These are phyloP conservation scores for Clavulina sp. DNA, from an alignment of 768 basidiomycete species.

Conservation along the genomic window DNA sequence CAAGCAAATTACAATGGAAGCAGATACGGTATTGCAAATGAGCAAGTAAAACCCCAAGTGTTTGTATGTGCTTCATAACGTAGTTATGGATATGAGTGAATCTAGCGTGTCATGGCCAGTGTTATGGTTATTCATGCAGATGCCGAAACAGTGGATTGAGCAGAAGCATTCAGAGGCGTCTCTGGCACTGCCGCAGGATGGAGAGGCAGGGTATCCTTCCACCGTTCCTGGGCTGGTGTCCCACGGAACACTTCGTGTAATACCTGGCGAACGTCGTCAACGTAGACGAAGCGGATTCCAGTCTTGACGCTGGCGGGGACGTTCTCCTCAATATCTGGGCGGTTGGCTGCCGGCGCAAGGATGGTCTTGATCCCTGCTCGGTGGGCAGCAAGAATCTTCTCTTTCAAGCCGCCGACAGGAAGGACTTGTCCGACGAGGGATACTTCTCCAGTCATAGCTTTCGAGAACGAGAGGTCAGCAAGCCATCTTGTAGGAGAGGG, in stretches of 20 bases:
- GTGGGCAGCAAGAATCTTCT: slow-evolving; percentile 93
- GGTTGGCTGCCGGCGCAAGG: slow-evolving; percentile 71
- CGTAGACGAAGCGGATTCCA: slow-evolving; percentile 88
- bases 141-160: background rate
- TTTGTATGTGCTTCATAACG: too few relatives aligned
- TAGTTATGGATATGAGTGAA: too few relatives aligned
- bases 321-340: slow-evolving; percentile 92
- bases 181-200: slow-evolving; percentile 4
- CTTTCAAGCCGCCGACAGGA: slow-evolving; percentile 89
- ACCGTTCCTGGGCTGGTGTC: slow-evolving; percentile 37
- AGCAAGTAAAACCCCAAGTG: too few relatives aligned
- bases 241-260: slow-evolving; percentile 71
- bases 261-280: slow-evolving; percentile 83
- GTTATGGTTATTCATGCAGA: too few relatives aligned
- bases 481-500: background rate
- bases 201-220: slow-evolving; percentile 42
- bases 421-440: slow-evolving; percentile 91
- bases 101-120: too few relatives aligned
- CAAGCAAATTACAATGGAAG: too few relatives aligned
- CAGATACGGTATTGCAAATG: too few relatives aligned
- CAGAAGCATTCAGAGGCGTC: too few relatives aligned
- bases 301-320: slow-evolving; percentile 91
- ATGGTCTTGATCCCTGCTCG: slow-evolving; percentile 91
- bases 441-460: slow-evolving; percentile 97
- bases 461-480: background rate